phyloP scores from a whole-genome alignment of 306 rosid species.

The Mimosa pudica region DNA sequence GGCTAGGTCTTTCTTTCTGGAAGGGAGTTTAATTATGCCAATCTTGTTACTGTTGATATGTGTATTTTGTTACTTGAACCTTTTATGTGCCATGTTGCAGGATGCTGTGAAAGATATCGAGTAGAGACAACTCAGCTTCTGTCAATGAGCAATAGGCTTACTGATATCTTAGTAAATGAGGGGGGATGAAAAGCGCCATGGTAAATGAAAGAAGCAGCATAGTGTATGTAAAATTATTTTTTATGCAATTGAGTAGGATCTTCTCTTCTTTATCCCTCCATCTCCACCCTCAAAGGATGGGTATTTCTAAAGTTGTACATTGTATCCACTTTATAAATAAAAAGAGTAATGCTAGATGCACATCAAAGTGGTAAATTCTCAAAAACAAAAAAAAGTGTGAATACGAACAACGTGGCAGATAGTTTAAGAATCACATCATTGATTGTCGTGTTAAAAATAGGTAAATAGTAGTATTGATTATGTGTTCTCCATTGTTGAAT shows the following conservation, averaged over 20 bases:
- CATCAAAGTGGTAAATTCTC: background rate
- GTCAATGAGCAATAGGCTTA: slow-evolving; percentile 31
- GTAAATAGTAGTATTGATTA: too few species aligned
- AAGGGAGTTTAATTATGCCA: background rate
- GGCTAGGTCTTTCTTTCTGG: background rate
- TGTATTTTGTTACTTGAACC: background rate
- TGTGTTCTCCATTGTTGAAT: too few species aligned
- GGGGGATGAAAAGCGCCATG: slow-evolving; percentile 17
- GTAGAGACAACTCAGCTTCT: slow-evolving; percentile 37
- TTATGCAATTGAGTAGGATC: slow-evolving; percentile 33
- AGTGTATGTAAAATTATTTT: slow-evolving; percentile 36
- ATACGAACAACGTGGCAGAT: too few species aligned
- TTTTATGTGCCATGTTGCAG: slow-evolving; percentile 37
- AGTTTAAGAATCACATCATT: background rate
- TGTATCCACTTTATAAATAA: background rate
- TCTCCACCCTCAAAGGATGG: background rate
- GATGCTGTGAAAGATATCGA: slow-evolving; percentile 56
- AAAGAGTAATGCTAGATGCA: background rate
- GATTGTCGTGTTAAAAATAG: too few species aligned
- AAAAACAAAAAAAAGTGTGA: background rate
- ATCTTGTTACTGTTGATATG: background rate
- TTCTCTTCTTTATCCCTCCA: slow-evolving; percentile 10
- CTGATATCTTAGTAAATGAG: slow-evolving; percentile 33
- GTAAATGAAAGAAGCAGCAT: slow-evolving; percentile 27
- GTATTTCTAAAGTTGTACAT: slow-evolving; percentile 23